Base-by-base conservation (phyloP, 176 grass and related monocot genomes). In the Eremochloa ophiuroides region DNA sequence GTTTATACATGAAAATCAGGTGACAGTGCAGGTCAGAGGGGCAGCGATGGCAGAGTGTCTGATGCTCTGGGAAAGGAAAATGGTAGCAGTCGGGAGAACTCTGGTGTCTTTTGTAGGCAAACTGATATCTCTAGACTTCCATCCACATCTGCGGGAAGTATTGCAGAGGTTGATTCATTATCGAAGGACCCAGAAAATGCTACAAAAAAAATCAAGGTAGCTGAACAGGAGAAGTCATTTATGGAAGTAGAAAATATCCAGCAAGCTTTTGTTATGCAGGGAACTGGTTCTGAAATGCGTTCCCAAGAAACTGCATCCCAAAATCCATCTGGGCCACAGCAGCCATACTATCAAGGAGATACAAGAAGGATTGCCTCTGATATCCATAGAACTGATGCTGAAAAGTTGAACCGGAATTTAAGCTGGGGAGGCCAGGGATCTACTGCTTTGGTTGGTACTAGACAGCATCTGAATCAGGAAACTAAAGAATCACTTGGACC, bases 11-110 rank as follows among this genome's bases (percentile, higher is more conserved):
- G n/a, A 44, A 80, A 85, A 63, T 81, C 89, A 88, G 90, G 88
- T 78, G 88, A 82, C n/a, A 60, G 37, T 80, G 66, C 35, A 46
- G 87, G 81, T 69, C 93, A 88, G 61, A 91, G 81, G 81, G 82
- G 89, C 22, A 91, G 41, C 7, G 96, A 93, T 60, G 88, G 66
- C 78, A 99, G 96, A 90, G 69, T 75, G n/a, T 74, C 88, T 76
- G 96, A 99, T 91, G 85, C 72, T 65, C 91, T 88, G 76, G 80
- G 61, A 72, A 99, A 87, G 58, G 96, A 95, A 79, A 86, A 78
- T 71, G 90, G 74, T 80, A 97, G 69, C 69, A 89, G 69, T 80
- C 89, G 82, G 65, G 91, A 94, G 16, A 92, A 84, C 28, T 90
- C 94, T 71, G 73, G 37, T 70, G 86, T 85, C 69, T 94, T 88